Percentiles rank a stretch among this genome's conserved stretches.
These are phyloP conservation scores for Aspergillus carbonarius DNA, from an alignment of 2,329 filamentous ascomycete species.

Conservation along the genomic window DNA sequence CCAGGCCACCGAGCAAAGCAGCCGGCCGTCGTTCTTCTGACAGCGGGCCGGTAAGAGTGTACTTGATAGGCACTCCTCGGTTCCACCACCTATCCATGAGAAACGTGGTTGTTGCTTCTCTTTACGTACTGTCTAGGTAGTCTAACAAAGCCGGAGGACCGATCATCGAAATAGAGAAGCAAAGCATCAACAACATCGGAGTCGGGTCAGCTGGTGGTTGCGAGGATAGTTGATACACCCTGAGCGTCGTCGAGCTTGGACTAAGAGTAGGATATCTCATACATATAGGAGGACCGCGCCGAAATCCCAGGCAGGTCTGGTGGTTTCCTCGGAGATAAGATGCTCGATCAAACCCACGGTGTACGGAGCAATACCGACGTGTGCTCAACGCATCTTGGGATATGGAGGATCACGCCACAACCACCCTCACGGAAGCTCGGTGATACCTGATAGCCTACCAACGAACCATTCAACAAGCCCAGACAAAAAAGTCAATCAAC, in stretches of 20 bases:
- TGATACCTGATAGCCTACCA: not conserved
- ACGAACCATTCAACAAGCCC: not conserved
- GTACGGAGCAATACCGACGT: no score
- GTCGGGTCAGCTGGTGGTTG: not conserved
- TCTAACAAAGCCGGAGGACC: not conserved
- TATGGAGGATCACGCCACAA: not conserved
- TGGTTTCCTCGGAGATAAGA: not conserved
- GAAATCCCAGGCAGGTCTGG: not conserved
- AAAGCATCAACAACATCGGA: not conserved
- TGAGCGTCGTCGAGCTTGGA: not conserved
- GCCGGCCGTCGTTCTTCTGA: constrained; percentile 17
- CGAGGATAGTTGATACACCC: not conserved
- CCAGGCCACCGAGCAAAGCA: constrained; percentile 3
- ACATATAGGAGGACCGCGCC: not conserved
- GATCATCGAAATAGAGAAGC: not conserved
- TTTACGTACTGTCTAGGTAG: not conserved
- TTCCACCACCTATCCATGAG: constrained; percentile 13
- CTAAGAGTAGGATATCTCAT: not conserved
- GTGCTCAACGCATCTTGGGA: not conserved
- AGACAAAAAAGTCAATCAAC: not conserved
- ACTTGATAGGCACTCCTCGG: constrained; percentile 12
- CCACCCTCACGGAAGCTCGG: not conserved
- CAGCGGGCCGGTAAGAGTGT: constrained; percentile 18
- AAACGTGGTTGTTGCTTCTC: constrained; percentile 8
- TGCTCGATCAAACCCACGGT: not conserved